phyloP scores from a whole-genome alignment of 2,329 filamentous ascomycete species.

The Aspergillus udagawae region DNA sequence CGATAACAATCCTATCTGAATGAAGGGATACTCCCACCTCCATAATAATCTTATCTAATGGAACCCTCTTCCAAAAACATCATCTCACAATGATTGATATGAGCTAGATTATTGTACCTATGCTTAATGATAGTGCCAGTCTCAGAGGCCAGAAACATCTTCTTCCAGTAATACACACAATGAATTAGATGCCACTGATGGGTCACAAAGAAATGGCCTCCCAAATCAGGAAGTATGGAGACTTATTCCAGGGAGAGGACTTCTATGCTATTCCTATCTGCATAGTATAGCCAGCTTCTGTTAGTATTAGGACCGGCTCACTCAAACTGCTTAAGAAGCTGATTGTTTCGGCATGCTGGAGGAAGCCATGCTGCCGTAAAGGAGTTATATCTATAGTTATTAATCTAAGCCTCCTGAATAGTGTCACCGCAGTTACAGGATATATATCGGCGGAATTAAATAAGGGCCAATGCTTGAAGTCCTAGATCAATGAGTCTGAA shows the following conservation, averaged over 20 bases:
- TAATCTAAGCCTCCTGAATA: constrained; percentile 21
- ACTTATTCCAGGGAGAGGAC: constrained; percentile 14
- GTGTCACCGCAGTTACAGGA: constrained; percentile 33
- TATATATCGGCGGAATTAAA: constrained; percentile 3
- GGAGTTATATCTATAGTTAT: constrained; percentile 32
- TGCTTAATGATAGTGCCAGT: constrained; percentile 19
- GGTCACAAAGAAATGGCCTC: constrained; percentile 15
- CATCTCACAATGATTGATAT: constrained; percentile 14
- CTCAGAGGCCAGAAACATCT: constrained; percentile 13
- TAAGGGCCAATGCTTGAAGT: not conserved
- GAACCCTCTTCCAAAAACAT: constrained; percentile 9
- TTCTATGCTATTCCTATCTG: constrained; percentile 20
- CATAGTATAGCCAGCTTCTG: constrained; percentile 33
- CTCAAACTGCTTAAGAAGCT: constrained; percentile 32
- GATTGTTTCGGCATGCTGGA: constrained; percentile 29
- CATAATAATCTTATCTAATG: constrained; percentile 2
- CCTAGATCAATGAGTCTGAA: not conserved
- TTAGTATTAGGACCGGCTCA: constrained; percentile 22
- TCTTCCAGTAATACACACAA: constrained; percentile 34
- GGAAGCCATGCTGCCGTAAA: constrained; percentile 35
- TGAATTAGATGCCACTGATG: constrained; percentile 30
- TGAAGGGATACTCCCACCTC: constrained; percentile 5
- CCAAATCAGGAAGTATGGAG: constrained; percentile 15
- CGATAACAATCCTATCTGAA: constrained; percentile 1
- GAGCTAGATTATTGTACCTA: constrained; percentile 14